Evolutionary conservation across 768 basidiomycete genomes (phyloP).

Genomic region (Russula foetens): DNA sequence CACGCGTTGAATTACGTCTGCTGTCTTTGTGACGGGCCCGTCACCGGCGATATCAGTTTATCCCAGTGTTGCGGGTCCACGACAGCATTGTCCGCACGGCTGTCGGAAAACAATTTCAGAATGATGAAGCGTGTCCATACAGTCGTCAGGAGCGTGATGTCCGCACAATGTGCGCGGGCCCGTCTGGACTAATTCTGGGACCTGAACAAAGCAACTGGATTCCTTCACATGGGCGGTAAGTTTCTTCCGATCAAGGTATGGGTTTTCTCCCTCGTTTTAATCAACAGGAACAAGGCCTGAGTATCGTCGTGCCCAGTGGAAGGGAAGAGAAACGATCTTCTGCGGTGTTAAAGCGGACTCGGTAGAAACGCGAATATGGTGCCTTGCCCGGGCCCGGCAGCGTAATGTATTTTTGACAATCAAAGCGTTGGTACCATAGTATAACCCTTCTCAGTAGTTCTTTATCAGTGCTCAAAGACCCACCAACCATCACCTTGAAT

Average conservation of each 20-base stretch:
- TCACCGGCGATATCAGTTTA: neutral
- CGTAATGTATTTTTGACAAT: neutral
- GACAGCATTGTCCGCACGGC: neutral
- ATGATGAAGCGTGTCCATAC: neutral
- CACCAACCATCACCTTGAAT: too few relatives aligned
- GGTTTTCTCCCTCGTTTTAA: neutral
- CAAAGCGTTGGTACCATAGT: neutral
- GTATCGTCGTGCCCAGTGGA: too few relatives aligned
- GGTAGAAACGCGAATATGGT: neutral
- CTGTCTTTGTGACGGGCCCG: neutral
- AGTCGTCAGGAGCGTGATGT: neutral
- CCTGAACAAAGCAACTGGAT: neutral
- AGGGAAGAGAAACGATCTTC: neutral
- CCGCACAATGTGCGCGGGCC: conserved; percentile 1
- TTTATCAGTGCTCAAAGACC: neutral
- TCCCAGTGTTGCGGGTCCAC: neutral
- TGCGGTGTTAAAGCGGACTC: neutral
- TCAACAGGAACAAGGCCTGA: neutral
- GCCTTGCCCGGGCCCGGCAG: neutral
- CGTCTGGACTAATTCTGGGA: neutral
- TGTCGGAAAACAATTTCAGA: neutral
- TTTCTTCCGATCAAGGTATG: neutral
- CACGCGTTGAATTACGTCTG: neutral
- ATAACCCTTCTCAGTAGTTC: too few relatives aligned
- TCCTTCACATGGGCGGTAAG: neutral